Evolutionary conservation across 306 rosid species (phyloP), one percentile per base, ranked within the genome.

Genomic region (Vigna nakashimae): DNA sequence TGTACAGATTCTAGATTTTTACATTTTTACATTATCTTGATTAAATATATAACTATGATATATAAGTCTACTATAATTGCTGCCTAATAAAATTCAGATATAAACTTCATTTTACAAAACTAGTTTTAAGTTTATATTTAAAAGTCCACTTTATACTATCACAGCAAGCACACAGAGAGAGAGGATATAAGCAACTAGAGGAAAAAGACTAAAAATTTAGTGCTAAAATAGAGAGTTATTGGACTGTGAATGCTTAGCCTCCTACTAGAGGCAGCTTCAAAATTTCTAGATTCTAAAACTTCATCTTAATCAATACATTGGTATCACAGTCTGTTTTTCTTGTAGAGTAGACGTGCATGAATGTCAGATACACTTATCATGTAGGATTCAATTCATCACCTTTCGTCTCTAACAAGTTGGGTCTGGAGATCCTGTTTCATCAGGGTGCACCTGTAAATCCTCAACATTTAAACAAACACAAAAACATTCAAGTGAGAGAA

Each of bases 401-500:
- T 77, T 42, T 2, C 12, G 12, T 58, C 49, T 46, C 26, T 43
- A 14, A 6, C 52, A 78, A 17, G 42, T 52, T 57, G 11, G 45
- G 24, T 16, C 17, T 46, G 74, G 38, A 57, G 64, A 80, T 72
- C 82, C 53, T 6, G 64, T 79, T 59, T 3, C 69, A 73, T 80
- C 66, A 0, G 92, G 87, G 79, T 82, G 55, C 55, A 89, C 80
- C 88, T 88, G 84, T 40, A 86, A 78, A 77, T 16, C 18, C 55
- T 66, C 52, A 30, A 2, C 9, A 59, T 26, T 52, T 28, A 30
- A 50, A 22, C 28, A 69, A 52, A 74, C 3, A 49, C 15, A 63
- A 51, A 8, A 18, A 15, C 26, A 32, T 3, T 42, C 32, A 4
- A 24, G 51, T 75, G 42, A 32, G 55, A 8, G 49, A 69, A 40